phyloP scores from a whole-genome alignment of 2,329 filamentous ascomycete genomes.

The Diplodia mutila region DNA sequence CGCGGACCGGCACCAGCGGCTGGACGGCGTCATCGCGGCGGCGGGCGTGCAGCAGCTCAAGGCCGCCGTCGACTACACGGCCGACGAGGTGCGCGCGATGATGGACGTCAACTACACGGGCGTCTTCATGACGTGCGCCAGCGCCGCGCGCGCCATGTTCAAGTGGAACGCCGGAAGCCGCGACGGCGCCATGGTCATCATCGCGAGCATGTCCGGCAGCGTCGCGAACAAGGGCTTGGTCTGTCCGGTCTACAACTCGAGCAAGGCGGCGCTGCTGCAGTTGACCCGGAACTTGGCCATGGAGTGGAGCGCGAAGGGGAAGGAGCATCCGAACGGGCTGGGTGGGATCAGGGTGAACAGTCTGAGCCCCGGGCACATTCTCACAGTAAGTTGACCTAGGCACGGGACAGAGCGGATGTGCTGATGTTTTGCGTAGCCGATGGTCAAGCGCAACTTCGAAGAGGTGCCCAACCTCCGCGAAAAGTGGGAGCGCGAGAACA shows the following conservation, averaged over 20 bases:
- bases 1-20: constrained; percentile 66
- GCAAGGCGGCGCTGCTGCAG: constrained; percentile 74
- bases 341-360: constrained; percentile 78
- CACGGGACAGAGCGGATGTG: too few relatives aligned
- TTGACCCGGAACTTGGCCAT: constrained; percentile 69
- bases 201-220: constrained; percentile 65
- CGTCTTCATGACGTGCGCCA: constrained; percentile 63
- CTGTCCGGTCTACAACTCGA: constrained; percentile 72
- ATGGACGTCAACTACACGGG: constrained; percentile 63
- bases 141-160: constrained; percentile 64
- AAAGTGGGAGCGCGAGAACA: constrained; percentile 80
- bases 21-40: constrained; percentile 78
- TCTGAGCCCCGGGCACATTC: constrained; percentile 76
- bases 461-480: constrained; percentile 64
- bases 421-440: constrained; percentile 51
- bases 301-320: constrained; percentile 60
- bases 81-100: constrained; percentile 62
- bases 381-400: constrained; percentile 61
- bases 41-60: constrained; percentile 80
- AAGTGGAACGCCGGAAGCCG: constrained; percentile 48
- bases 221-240: constrained; percentile 65
- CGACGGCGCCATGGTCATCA: constrained; percentile 62
- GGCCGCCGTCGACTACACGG: constrained; percentile 73
- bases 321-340: constrained; percentile 47
- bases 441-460: constrained; percentile 79